phyloP scores from a whole-genome alignment of 768 basidiomycete genomes.

The Tubosaeta sp. region DNA sequence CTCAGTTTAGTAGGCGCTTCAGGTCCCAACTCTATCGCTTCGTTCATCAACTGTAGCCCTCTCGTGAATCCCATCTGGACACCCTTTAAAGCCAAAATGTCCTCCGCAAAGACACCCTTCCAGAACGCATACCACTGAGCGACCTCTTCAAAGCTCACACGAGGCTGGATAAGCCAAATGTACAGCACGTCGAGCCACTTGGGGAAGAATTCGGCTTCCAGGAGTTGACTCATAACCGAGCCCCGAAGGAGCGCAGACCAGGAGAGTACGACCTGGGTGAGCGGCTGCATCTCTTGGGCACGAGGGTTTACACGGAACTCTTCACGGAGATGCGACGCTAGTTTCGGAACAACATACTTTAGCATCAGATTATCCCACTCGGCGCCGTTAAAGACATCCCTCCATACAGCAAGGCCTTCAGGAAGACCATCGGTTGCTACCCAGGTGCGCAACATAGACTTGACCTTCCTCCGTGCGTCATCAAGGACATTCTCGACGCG shows the following conservation, averaged over 20 bases:
- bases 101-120: constrained; percentile 74
- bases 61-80: constrained; percentile 79
- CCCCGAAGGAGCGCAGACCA: constrained; percentile 76
- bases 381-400: constrained; percentile 69
- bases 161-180: constrained; percentile 89
- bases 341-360: constrained; percentile 88
- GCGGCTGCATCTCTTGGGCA: constrained; percentile 80
- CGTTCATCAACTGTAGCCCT: constrained; percentile 91
- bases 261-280: constrained; percentile 61
- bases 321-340: constrained; percentile 75
- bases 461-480: constrained; percentile 84
- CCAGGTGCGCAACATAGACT: constrained; percentile 76
- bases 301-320: constrained; percentile 91
- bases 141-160: constrained; percentile 86
- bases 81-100: constrained; percentile 59
- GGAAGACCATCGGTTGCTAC: constrained; percentile 66
- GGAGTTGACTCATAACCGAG: constrained; percentile 74
- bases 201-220: constrained; percentile 93
- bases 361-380: constrained; percentile 94
- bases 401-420: constrained; percentile 75
- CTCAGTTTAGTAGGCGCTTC: constrained; percentile 65
- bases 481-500: constrained; percentile 81
- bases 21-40: constrained; percentile 82
- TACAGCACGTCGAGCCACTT: constrained; percentile 94
- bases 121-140: constrained; percentile 91